Conservation (phyloP, 805 yeast genomes). For the Lipomyces lipofer region DNA sequence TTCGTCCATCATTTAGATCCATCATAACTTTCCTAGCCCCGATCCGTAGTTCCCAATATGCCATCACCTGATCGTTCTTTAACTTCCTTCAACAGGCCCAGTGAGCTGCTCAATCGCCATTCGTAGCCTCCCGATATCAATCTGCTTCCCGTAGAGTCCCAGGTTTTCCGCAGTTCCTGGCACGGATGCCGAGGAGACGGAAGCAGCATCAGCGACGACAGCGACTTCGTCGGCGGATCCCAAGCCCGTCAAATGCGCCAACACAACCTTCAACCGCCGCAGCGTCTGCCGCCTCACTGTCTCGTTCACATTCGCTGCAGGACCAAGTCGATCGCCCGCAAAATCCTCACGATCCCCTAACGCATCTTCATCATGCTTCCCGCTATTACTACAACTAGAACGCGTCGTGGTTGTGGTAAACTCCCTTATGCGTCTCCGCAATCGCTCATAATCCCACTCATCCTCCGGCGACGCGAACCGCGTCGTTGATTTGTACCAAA, state of each 20-base stretch:
- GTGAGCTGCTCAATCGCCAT: slow-evolving; percentile 24
- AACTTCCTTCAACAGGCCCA: too few species aligned
- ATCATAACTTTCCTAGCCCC: too few species aligned
- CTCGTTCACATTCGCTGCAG: slow-evolving; percentile 20
- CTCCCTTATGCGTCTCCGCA: slow-evolving; percentile 23
- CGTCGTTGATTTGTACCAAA: slow-evolving; percentile 28
- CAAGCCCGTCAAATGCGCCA: slow-evolving; percentile 18
- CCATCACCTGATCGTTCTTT: too few species aligned
- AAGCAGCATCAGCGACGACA: not conserved
- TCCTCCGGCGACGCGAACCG: slow-evolving; percentile 27
- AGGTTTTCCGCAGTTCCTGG: slow-evolving; percentile 10
- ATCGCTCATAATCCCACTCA: slow-evolving; percentile 27
- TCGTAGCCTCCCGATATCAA: slow-evolving; percentile 20
- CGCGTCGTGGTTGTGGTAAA: slow-evolving; percentile 6
- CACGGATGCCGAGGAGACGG: slow-evolving; percentile 4
- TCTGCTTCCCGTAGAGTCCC: slow-evolving; percentile 9
- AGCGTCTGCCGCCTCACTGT: slow-evolving; percentile 18
- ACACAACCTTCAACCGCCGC: slow-evolving; percentile 16
- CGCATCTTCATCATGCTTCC: too few species aligned
- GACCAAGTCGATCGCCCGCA: slow-evolving; percentile 12
- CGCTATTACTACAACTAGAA: not conserved
- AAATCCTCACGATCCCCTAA: not conserved
- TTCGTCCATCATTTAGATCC: too few species aligned
- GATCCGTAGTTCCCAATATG: too few species aligned
- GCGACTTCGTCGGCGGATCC: not conserved